Base-by-base conservation (phyloP, 225 moss, liverwort and hornwort species). In the Thuidium tamariscinum region DNA sequence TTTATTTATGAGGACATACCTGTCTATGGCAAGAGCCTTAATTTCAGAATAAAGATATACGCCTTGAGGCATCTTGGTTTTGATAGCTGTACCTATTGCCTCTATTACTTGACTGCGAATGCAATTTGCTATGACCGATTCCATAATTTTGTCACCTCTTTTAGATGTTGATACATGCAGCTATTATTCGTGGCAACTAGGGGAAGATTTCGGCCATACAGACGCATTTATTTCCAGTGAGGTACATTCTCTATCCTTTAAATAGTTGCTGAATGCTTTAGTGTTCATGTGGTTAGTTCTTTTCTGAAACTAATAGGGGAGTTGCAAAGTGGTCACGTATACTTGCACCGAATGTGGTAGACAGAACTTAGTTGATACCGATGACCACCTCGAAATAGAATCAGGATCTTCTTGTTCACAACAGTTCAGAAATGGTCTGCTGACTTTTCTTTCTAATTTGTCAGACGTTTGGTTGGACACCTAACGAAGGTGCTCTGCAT, bases 401-500 rank as follows among this genome's bases (percentile, higher is more conserved):
- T 26, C 48, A 27, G 54, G 67, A 83, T 73, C 61, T 48, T 71
- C 21, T 65, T 36, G 52, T 72, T 87, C 46, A 46, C 79, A 34
- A 20, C 59, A 77, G 79, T 81, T 68, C 56, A 13, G 71, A 63
- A 84, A 60, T 46, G 81, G 52, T 68, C 51, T 54, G 26, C 63
- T 88, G 68, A 85, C 46, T 32, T 74, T 34, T 39, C 23, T n/a
- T 71, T 74, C 77, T 88, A 26, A 57, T 46, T 81, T 64, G 49
- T 88, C 88, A 92, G 92, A 83, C 88, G 18, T 90, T 98, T 83
- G 97, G 97, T 82, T 98, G 97, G 96, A 95, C 96, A 59, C 91
- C 96, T 22, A 91, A 92, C 42, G 97, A 98, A 91, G 96, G 95
- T 88, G 93, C 94, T 56, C 64, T 98, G 83, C 97, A 96, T 92